Conservation (phyloP, 257 asterid species). For the Lycium ferocissimum region DNA sequence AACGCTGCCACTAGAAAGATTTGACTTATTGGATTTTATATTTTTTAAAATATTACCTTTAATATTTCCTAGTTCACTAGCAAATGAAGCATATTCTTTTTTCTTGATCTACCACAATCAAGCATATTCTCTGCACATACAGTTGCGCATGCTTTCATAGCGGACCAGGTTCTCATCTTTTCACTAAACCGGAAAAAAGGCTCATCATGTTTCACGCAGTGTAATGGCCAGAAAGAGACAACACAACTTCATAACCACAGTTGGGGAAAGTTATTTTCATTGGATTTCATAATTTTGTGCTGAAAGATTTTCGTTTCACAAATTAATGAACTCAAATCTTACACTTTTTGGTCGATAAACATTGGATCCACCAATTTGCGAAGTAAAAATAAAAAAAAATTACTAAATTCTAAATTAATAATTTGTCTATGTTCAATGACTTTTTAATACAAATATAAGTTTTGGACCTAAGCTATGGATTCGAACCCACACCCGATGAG, state of each 20-base stretch:
- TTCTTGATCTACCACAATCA: not conserved
- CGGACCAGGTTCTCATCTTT: conserved; percentile 4
- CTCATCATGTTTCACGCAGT: not conserved
- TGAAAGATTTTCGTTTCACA: not conserved
- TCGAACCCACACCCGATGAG: too few species aligned
- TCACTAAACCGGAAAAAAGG: not conserved
- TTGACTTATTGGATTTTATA: too few species aligned
- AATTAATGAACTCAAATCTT: not conserved
- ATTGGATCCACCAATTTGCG: not conserved
- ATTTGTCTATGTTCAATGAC: too few species aligned
- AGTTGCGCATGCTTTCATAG: not conserved
- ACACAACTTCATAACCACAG: not conserved
- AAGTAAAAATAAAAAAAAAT: not conserved
- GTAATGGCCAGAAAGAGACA: too few species aligned
- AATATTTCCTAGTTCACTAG: not conserved
- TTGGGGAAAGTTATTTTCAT: not conserved
- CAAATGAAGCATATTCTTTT: not conserved
- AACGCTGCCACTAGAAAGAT: too few species aligned
- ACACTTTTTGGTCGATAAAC: not conserved
- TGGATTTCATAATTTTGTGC: not conserved
- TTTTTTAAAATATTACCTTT: not conserved
- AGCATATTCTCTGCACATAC: not conserved
- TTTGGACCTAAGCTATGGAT: not conserved
- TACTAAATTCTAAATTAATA: too few species aligned
- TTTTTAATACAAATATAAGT: not conserved